These are phyloP conservation scores for Termitomyces titanicus DNA, from an alignment of 768 basidiomycete species.

Conservation along the genomic window DNA sequence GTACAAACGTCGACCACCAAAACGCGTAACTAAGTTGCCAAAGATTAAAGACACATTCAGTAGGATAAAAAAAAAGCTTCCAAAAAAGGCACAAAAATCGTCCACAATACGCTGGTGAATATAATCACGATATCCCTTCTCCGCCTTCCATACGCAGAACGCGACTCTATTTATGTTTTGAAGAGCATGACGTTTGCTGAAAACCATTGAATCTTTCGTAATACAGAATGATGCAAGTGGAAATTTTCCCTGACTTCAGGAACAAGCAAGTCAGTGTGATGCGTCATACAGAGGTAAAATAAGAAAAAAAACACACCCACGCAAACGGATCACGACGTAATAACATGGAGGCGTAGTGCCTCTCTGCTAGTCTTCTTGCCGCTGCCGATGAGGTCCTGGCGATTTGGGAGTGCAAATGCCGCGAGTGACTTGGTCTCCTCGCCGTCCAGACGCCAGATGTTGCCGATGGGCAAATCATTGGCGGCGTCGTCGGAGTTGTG, in stretches of 20 bases:
- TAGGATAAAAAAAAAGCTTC: conserved; percentile 6
- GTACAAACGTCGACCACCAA: conserved; percentile 12
- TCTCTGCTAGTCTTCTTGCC: conserved; percentile 40
- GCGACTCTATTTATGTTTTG: not conserved
- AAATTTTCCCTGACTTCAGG: conserved; percentile 1
- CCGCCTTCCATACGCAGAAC: conserved; percentile 6
- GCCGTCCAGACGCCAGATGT: conserved; percentile 72
- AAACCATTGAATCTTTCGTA: conserved; percentile 5
- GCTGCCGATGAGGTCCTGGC: conserved; percentile 31
- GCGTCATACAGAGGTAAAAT: not conserved
- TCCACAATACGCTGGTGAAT: conserved; percentile 13
- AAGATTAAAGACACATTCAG: conserved; percentile 16
- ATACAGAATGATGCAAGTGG: conserved; percentile 8
- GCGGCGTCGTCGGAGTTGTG: conserved; percentile 26
- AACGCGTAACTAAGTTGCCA: conserved; percentile 10
- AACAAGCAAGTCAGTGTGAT: not conserved
- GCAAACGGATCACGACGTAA: conserved; percentile 16
- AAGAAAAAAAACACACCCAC: conserved; percentile 2
- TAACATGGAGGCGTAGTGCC: conserved; percentile 19
- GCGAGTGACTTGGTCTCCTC: conserved; percentile 61
- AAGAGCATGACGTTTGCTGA: not conserved
- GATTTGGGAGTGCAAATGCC: conserved; percentile 44
- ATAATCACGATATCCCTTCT: conserved; percentile 11
- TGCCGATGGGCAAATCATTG: conserved; percentile 34
- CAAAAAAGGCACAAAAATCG: conserved; percentile 12